Percentiles rank a stretch among this genome's conserved stretches.
These are phyloP conservation scores for Aspergillus sparsus DNA, from an alignment of 495 filamentous ascomycete species.

Conservation along the genomic window DNA sequence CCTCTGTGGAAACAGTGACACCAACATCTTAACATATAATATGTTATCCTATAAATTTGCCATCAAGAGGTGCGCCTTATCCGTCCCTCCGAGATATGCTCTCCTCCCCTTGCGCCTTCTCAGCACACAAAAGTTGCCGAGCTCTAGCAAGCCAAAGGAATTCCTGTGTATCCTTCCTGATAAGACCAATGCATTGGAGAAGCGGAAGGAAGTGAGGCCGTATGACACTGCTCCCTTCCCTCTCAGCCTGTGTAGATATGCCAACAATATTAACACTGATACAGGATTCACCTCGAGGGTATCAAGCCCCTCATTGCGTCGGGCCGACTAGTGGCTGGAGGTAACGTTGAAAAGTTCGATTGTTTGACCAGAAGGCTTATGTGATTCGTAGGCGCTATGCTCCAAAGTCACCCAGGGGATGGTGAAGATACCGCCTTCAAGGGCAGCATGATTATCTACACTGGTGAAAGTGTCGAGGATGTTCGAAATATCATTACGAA, in stretches of 20 bases:
- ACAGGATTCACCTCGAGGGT: slow-evolving; percentile 24
- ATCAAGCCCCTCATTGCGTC: slow-evolving; percentile 26
- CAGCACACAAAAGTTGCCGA: background rate
- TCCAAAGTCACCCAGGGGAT: slow-evolving; percentile 57
- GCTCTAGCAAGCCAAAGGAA: slow-evolving; percentile 14
- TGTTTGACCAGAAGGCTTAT: background rate
- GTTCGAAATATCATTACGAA: slow-evolving; percentile 61
- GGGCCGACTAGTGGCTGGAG: slow-evolving; percentile 29
- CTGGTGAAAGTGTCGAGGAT: slow-evolving; percentile 64
- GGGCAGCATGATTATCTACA: slow-evolving; percentile 63
- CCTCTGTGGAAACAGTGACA: too few species aligned
- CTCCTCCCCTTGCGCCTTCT: background rate
- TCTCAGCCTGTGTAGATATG: too few species aligned
- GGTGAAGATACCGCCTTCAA: slow-evolving; percentile 59
- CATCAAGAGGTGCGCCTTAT: background rate
- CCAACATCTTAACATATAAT: too few species aligned
- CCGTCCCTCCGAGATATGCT: background rate
- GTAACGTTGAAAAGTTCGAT: slow-evolving; percentile 15
- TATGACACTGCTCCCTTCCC: too few species aligned
- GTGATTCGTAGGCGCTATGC: slow-evolving; percentile 55
- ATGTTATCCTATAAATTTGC: background rate
- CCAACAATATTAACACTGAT: too few species aligned
- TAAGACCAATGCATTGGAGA: slow-evolving; percentile 17
- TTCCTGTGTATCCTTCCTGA: slow-evolving; percentile 31
- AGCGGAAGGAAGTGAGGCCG: slow-evolving; percentile 22